A percentile compares a stretch with the other conserved stretches of the same genome.
phyloP scores from a whole-genome alignment of 768 basidiomycete genomes.

The Boletus subcaerulescens region DNA sequence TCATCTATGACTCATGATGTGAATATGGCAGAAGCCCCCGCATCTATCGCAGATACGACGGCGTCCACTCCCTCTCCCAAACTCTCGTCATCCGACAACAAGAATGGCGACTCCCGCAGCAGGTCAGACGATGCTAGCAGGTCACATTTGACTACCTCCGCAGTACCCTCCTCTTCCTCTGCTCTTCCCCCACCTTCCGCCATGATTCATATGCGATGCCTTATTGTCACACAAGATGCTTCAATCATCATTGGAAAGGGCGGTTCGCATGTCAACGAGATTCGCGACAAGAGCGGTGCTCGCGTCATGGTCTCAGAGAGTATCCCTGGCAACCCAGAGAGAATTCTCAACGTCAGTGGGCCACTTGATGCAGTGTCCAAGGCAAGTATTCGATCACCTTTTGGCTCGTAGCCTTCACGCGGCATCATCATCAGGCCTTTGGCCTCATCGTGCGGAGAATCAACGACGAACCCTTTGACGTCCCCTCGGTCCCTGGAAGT shows the following conservation, averaged over 20 bases:
- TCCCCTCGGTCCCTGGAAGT: slow-evolving; percentile 95
- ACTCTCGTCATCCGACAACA: slow-evolving; percentile 42
- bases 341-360: slow-evolving; percentile 94
- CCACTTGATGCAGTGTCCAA: slow-evolving; percentile 98
- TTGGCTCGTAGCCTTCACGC: background rate
- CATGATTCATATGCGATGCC: slow-evolving; percentile 94
- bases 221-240: slow-evolving; percentile 99
- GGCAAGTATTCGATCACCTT: slow-evolving; percentile 43
- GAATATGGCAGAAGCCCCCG: slow-evolving; percentile 55
- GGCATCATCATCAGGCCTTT: slow-evolving; percentile 66
- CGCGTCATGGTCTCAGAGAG: slow-evolving; percentile 97
- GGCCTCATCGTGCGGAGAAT: slow-evolving; percentile 98
- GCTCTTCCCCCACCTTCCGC: slow-evolving; percentile 60
- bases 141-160: slow-evolving; percentile 46
- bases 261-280: slow-evolving; percentile 96
- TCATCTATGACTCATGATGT: slow-evolving; percentile 51
- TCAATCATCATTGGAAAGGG: slow-evolving; percentile 98
- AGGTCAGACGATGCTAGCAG: slow-evolving; percentile 37
- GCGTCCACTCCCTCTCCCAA: slow-evolving; percentile 59
- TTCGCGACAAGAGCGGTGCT: slow-evolving; percentile 95
- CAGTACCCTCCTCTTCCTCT: slow-evolving; percentile 47
- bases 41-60: slow-evolving; percentile 40
- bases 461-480: slow-evolving; percentile 98
- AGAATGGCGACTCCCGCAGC: slow-evolving; percentile 38
- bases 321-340: slow-evolving; percentile 98